phyloP scores from a whole-genome alignment of 2,329 filamentous ascomycete species.

The Fusarium sp. region DNA sequence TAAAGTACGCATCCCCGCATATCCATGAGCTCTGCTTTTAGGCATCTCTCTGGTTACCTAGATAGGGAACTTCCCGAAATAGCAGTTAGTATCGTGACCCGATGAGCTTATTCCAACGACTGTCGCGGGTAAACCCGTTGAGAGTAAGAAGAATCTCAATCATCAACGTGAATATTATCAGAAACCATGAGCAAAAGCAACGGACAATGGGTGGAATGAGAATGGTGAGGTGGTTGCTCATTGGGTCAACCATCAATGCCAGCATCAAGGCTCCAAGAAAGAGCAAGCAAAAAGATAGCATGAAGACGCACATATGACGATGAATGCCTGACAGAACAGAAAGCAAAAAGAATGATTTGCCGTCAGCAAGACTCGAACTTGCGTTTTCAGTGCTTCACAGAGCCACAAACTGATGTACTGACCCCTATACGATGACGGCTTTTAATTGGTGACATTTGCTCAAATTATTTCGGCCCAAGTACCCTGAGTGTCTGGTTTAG shows the following conservation, averaged over 20 bases:
- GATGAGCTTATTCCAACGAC: background rate
- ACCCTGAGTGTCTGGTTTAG: too few relatives aligned
- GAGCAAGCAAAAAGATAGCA: background rate
- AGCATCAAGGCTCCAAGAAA: background rate
- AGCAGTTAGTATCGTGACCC: background rate
- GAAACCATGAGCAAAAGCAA: background rate
- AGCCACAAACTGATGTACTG: conserved; percentile 40
- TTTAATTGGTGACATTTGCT: conserved; percentile 4
- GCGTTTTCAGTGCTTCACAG: conserved; percentile 35
- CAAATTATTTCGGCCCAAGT: background rate
- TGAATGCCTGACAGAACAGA: background rate
- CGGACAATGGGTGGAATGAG: background rate
- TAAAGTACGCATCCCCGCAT: background rate
- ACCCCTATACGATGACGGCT: conserved; percentile 42
- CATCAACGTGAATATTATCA: too few relatives aligned
- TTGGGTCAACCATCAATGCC: background rate
- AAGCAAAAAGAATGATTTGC: conserved; percentile 18
- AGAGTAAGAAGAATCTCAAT: background rate
- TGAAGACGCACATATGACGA: background rate
- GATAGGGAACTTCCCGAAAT: background rate
- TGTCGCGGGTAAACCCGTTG: background rate
- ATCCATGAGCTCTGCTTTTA: background rate
- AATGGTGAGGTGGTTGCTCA: too few relatives aligned
- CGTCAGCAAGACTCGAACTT: conserved; percentile 39
- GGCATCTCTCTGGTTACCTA: background rate